Conservation (phyloP, 768 basidiomycete genomes). For the Pleurotus sapidus region DNA sequence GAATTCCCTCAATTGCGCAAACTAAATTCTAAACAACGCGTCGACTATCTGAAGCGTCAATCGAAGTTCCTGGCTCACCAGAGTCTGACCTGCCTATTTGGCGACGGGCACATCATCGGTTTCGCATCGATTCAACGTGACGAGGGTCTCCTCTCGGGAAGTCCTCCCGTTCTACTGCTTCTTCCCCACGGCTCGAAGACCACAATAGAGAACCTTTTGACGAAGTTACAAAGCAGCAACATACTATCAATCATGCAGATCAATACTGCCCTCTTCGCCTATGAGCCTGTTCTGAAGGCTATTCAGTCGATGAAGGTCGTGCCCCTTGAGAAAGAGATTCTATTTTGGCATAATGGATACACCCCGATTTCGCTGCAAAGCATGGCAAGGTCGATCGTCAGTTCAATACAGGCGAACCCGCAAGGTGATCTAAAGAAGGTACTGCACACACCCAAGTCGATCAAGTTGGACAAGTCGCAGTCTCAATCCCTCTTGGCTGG, state of each 20-base stretch:
- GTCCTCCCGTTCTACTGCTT: constrained; percentile 49
- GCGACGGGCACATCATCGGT: constrained; percentile 44
- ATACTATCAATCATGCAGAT: constrained; percentile 50
- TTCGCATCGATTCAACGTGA: constrained; percentile 55
- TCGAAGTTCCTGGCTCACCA: constrained; percentile 48
- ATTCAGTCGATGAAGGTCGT: constrained; percentile 45
- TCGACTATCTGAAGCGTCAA: constrained; percentile 33
- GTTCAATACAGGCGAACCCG: constrained; percentile 28
- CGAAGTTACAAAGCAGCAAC: constrained; percentile 29
- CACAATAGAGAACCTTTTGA: constrained; percentile 33
- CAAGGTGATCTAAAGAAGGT: constrained; percentile 36
- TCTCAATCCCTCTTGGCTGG: constrained; percentile 44
- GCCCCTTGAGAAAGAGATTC: constrained; percentile 47
- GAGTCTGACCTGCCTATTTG: constrained; percentile 50
- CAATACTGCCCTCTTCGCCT: constrained; percentile 60
- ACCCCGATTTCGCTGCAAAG: constrained; percentile 4
- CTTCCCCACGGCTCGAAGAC: constrained; percentile 45
- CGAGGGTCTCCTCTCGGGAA: constrained; percentile 45
- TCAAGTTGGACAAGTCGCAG: constrained; percentile 54
- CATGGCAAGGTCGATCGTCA: constrained; percentile 14
- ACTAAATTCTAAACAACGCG: constrained; percentile 26
- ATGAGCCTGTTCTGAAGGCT: constrained; percentile 57
- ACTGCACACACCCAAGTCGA: constrained; percentile 32
- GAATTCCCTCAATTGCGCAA: constrained; percentile 35
- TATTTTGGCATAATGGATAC: constrained; percentile 45